These are phyloP conservation scores for Juncus inflexus DNA, from an alignment of 176 grass and related monocot genomes.

Conservation along the genomic window DNA sequence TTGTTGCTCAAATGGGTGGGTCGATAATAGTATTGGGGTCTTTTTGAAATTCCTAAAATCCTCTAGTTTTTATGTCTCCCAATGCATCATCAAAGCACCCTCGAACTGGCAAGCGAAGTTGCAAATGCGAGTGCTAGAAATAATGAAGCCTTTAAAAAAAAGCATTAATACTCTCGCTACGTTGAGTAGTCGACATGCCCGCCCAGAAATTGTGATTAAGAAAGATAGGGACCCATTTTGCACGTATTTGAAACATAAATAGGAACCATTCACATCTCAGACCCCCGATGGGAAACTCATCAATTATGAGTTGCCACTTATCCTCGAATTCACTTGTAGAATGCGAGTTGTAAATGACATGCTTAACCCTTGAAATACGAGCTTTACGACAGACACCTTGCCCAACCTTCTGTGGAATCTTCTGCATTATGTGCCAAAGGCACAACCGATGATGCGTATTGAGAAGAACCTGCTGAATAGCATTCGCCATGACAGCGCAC, in stretches of 20 bases:
- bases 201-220: constrained; percentile 76
- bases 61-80: constrained; percentile 81
- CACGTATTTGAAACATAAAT: constrained; percentile 65
- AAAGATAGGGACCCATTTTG: constrained; percentile 82
- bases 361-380: too few relatives aligned
- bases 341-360: too few relatives aligned
- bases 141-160: constrained; percentile 90
- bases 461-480: constrained; percentile 65
- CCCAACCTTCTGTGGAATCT: constrained; percentile 52
- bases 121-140: constrained; percentile 71
- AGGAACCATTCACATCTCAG: constrained; percentile 33
- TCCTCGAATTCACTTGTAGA: too few relatives aligned
- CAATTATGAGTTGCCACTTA: too few relatives aligned
- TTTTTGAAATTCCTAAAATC: constrained; percentile 96
- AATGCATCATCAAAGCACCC: constrained; percentile 69
- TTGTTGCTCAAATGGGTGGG: constrained; percentile 95
- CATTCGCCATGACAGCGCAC: constrained; percentile 60
- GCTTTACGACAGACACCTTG: too few relatives aligned
- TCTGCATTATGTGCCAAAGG: constrained; percentile 89
- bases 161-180: constrained; percentile 54
- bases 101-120: constrained; percentile 79
- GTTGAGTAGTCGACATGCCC: constrained; percentile 81
- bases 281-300: too few relatives aligned
- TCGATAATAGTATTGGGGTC: constrained; percentile 65
- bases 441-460: constrained; percentile 71